Percentiles rank a stretch among this genome's conserved stretches.
phyloP scores from a whole-genome alignment of 2,329 filamentous ascomycete genomes.

The Colletotrichum sp. region DNA sequence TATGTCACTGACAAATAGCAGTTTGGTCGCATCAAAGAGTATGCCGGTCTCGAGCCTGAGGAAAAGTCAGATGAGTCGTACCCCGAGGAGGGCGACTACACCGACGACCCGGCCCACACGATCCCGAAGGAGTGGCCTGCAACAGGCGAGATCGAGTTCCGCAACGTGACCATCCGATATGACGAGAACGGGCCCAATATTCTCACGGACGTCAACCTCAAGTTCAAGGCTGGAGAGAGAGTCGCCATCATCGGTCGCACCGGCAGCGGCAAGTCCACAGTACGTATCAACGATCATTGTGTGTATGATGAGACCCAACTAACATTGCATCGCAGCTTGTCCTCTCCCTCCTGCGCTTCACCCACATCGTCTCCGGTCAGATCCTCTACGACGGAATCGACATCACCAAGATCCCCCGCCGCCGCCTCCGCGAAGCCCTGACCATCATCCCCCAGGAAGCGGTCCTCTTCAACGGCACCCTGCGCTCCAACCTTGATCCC shows the following conservation, averaged over 20 bases:
- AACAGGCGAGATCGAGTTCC: conserved; percentile 54
- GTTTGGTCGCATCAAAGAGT: conserved; percentile 57
- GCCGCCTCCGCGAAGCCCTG: conserved; percentile 56
- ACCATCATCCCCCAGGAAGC: conserved; percentile 66
- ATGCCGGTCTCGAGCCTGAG: conserved; percentile 50
- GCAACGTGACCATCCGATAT: conserved; percentile 56
- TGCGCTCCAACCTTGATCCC: conserved; percentile 67
- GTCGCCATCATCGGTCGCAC: conserved; percentile 84
- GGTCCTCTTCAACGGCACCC: conserved; percentile 59
- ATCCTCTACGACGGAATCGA: conserved; percentile 62
- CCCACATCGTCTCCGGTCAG: conserved; percentile 54
- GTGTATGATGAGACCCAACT: neutral
- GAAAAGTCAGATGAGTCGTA: conserved; percentile 46
- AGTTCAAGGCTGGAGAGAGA: conserved; percentile 70
- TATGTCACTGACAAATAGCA: conserved; percentile 21
- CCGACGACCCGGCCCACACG: conserved; percentile 39
- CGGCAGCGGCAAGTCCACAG: conserved; percentile 82
- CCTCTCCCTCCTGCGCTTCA: conserved; percentile 60
- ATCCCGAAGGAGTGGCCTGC: conserved; percentile 51
- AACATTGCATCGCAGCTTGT: conserved; percentile 35
- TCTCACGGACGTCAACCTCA: conserved; percentile 54
- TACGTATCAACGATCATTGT: conserved; percentile 40
- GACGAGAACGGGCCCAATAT: conserved; percentile 51
- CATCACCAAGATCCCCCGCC: conserved; percentile 56
- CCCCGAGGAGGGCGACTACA: conserved; percentile 42